Evolutionary conservation across 1,284 basidiomycete genomes (phyloP).

Genomic region (Fomitopsis schrenkii): DNA sequence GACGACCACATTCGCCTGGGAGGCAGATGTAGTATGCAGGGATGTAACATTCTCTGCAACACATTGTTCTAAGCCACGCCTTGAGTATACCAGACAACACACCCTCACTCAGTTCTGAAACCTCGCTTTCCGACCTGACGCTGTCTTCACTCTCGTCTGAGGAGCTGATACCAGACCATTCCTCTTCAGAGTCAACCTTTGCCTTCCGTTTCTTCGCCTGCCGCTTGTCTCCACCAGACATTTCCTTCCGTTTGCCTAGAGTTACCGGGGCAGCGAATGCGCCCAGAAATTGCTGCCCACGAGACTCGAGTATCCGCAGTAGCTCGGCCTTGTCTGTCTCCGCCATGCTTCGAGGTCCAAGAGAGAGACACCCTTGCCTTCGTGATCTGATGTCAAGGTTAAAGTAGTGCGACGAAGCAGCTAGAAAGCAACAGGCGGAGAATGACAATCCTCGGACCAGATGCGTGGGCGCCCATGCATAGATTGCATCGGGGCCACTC

Average conservation of each 20-base stretch:
- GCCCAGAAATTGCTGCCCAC: conserved; percentile 59
- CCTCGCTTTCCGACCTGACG: neutral
- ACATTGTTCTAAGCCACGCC: neutral
- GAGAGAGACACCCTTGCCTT: no score
- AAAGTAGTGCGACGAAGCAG: neutral
- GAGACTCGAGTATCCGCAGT: conserved; percentile 54
- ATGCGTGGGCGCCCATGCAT: no score
- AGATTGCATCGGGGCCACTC: no score
- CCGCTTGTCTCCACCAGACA: conserved; percentile 24
- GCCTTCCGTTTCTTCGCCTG: conserved; percentile 13
- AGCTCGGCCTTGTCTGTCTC: conserved; percentile 31
- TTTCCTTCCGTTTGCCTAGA: conserved; percentile 19
- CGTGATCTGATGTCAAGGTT: no score
- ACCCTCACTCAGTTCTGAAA: conserved; percentile 14
- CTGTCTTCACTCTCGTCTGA: conserved; percentile 6
- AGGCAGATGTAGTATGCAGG: neutral
- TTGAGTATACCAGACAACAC: neutral
- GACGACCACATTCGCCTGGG: conserved; percentile 44
- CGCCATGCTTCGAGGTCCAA: conserved; percentile 15
- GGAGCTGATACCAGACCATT: conserved; percentile 32
- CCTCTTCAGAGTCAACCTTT: conserved; percentile 27
- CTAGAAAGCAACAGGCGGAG: no score
- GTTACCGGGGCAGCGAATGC: conserved; percentile 41
- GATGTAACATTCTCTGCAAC: neutral
- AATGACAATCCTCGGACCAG: no score